phyloP scores from a whole-genome alignment of 176 grass and related monocot species.

The sorghum (Sorghum bicolor) region Sorghum_bicolor_NCBIv3 NC_012873.2:58981001-58981500 shows the following conservation, averaged over 20 bases:
- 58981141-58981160: conserved; percentile 80
- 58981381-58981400: no score
- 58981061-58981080: conserved; percentile 71
- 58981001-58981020: conserved; percentile 35
- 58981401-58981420: neutral
- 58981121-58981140: conserved; percentile 40
- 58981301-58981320: no score
- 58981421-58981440: neutral
- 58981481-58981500: conserved; percentile 97
- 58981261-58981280: no score
- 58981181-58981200: conserved; percentile 68
- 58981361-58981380: no score
- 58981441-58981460: neutral
- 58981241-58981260: no score
- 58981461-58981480: conserved; percentile 80
- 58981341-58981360: no score
- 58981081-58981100: conserved; percentile 75
- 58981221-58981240: conserved; percentile 81
- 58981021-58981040: conserved; percentile 56
- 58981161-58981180: conserved; percentile 70
- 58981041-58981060: conserved; percentile 51
- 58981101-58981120: conserved; percentile 62
- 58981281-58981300: no score
- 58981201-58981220: conserved; percentile 93
- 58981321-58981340: no score